Base-by-base conservation (phyloP, 2,329 filamentous ascomycete genomes). In the Penicillium decumbens region DNA sequence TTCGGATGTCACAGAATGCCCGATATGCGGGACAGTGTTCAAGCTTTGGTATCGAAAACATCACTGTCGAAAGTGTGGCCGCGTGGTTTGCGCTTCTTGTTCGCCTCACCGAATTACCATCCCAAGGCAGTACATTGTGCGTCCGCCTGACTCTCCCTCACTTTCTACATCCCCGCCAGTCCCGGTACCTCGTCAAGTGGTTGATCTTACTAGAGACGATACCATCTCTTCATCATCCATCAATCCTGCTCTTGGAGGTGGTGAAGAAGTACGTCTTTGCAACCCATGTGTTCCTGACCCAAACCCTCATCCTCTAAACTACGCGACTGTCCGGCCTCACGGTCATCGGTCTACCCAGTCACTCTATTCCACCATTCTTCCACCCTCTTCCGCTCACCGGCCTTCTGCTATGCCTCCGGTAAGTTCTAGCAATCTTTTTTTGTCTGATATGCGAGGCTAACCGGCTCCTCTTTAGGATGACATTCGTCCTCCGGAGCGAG, bases 21-120 rank as follows among this genome's bases (percentile, higher is more conserved):
- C 90, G 1, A 95, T 96, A 50, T 97, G 92, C 66, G 75, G 77
- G 45, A 81, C 80, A 0, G 81, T 84, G 41, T 97, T 97, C 65
- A 88, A 82, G 65, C 86, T 95, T 60, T 89, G 89, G 73, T 84
- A 89, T 65, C 80, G 92, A 55, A 95, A 95, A 66, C 92, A 97
- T 72, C 92, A 97, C 67, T 97, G 92, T 77, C 82, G 91, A 80
- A 96, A 95, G 80, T 97, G 92, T 66, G 92, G 92, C 40, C 79
- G 90, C 53, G 91, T 97, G 7, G 92, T 97, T 23, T 97, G 92
- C 70, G 84, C 85, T 50, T 78, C 83, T 18, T 97, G 92, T 73
- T 96, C 92, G 2, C 92, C 92, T 3, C 92, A 97, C 69, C 83
- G 90, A 53, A 97, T 97, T 65, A 95, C 88, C 3, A 96, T 97